These are phyloP conservation scores for Talinum fruticosum DNA, from an alignment of 148 eudicot genomes.

Conservation along the genomic window DNA sequence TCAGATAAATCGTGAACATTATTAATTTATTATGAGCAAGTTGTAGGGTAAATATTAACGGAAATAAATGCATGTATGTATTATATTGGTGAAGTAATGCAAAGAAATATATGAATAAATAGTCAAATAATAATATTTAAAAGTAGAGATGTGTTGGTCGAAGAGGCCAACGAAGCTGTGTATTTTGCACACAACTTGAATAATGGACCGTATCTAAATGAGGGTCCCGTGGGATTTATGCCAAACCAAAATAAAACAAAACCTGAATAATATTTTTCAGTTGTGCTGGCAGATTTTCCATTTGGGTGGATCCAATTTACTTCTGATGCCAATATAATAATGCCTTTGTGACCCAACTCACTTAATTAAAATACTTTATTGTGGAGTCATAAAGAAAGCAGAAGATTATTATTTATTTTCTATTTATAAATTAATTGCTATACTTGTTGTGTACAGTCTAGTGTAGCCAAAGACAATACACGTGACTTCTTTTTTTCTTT, in stretches of 20 bases:
- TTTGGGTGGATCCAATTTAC: neutral
- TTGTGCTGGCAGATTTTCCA: neutral
- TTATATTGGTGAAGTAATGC: too few species aligned
- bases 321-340: neutral
- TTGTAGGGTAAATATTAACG: too few species aligned
- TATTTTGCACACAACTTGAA: neutral
- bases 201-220: neutral
- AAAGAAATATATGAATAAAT: too few species aligned
- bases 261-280: neutral
- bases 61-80: too few species aligned
- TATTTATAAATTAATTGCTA: too few species aligned
- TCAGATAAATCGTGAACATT: too few species aligned
- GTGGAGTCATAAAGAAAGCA: neutral
- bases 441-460: neutral
- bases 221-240: neutral
- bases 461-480: neutral
- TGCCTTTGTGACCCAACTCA: neutral
- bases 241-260: neutral
- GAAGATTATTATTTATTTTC: neutral
- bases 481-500: too few species aligned
- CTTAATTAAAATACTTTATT: too few species aligned
- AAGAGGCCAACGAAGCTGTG: neutral
- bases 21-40: too few species aligned
- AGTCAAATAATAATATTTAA: neutral
- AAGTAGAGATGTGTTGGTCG: neutral